A percentile compares a stretch with the other conserved stretches of the same genome.
These are phyloP conservation scores for sunflower (Helianthus annuus) DNA, from an alignment of 129 eudicot species.

Conservation along the genomic window HanXRQr2.0-SUNRISE NC_035434.2:151123749-151124248, in stretches of 20 bases:
- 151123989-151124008: conserved; percentile 59
- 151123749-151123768: no score
- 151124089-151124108: conserved; percentile 68
- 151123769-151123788: no score
- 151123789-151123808: no score
- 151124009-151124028: conserved; percentile 59
- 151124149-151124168: conserved; percentile 13
- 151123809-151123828: no score
- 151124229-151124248: not conserved
- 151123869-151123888: no score
- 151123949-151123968: no score
- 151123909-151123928: conserved; percentile 66
- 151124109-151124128: conserved; percentile 7
- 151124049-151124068: conserved; percentile 61
- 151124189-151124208: no score
- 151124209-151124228: not conserved
- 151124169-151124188: not conserved
- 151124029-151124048: conserved; percentile 70
- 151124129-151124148: not conserved
- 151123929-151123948: conserved; percentile 60
- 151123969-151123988: conserved; percentile 86
- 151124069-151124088: conserved; percentile 76
- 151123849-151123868: no score
- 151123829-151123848: no score
- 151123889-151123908: conserved; percentile 70